phyloP scores from a whole-genome alignment of 805 yeast species.

The Komagataella ulmi region DNA sequence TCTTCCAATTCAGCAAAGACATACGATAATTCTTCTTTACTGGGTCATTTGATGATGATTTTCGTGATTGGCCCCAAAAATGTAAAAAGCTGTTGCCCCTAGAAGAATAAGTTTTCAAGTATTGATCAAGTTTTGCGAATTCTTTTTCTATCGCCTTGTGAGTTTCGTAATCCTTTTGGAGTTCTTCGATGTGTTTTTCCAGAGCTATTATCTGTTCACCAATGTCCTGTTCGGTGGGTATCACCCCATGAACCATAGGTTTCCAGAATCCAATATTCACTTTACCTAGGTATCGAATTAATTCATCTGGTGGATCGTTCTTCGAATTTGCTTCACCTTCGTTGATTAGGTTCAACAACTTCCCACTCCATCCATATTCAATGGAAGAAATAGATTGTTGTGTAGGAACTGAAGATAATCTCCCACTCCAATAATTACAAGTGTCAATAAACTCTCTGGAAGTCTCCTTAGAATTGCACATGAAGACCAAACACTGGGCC shows the following conservation, averaged over 20 bases:
- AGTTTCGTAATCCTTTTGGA: conserved; percentile 24
- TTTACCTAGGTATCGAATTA: conserved; percentile 14
- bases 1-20: conserved; percentile 24
- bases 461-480: conserved; percentile 54
- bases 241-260: conserved; percentile 13
- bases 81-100: neutral
- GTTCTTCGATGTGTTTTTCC: conserved; percentile 21
- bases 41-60: conserved; percentile 9
- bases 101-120: neutral
- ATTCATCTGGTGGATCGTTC: conserved; percentile 8
- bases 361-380: conserved; percentile 72
- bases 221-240: conserved; percentile 16
- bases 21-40: conserved; percentile 18
- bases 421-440: conserved; percentile 85
- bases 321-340: neutral
- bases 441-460: conserved; percentile 63
- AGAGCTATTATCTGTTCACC: conserved; percentile 25
- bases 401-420: conserved; percentile 69
- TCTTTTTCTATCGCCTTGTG: conserved; percentile 27
- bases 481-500: conserved; percentile 21
- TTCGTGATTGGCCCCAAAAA: conserved; percentile 2
- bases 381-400: conserved; percentile 62
- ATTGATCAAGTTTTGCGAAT: conserved; percentile 1
- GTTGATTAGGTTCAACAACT: conserved; percentile 3
- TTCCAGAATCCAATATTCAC: conserved; percentile 28